Conservation (phyloP, 2,329 filamentous ascomycete genomes). For the Neurospora sp. region DNA sequence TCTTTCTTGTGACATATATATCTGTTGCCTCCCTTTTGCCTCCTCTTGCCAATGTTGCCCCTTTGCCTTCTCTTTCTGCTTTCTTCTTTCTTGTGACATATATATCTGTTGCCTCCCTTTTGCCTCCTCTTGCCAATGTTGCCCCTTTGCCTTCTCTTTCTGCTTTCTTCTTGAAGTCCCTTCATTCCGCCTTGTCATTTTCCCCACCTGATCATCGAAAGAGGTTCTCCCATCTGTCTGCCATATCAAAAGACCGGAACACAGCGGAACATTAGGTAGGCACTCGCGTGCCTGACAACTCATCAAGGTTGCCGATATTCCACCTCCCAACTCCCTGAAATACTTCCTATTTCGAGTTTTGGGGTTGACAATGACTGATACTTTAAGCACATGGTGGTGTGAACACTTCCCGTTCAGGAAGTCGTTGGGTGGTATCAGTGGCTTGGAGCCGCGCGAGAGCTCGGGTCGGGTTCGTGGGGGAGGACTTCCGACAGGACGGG, state of each 20-base stretch:
- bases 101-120: neutral
- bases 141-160: neutral
- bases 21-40: neutral
- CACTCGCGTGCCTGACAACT: neutral
- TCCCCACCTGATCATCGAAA: neutral
- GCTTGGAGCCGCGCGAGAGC: neutral
- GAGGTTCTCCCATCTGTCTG: neutral
- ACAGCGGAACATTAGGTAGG: neutral
- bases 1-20: neutral
- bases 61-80: neutral
- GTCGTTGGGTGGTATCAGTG: neutral
- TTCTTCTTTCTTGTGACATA: neutral
- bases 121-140: neutral
- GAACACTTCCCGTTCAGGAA: neutral
- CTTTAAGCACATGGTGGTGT: neutral
- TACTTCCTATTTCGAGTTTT: neutral
- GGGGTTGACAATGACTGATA: neutral
- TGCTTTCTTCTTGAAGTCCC: neutral
- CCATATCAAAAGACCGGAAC: neutral
- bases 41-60: neutral
- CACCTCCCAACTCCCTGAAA: neutral
- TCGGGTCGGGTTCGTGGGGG: neutral
- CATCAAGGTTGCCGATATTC: neutral
- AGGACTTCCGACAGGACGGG: neutral
- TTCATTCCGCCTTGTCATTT: neutral